Evolutionary conservation across 257 asterid genomes (phyloP).

Genomic region (Petrea volubilis): DNA sequence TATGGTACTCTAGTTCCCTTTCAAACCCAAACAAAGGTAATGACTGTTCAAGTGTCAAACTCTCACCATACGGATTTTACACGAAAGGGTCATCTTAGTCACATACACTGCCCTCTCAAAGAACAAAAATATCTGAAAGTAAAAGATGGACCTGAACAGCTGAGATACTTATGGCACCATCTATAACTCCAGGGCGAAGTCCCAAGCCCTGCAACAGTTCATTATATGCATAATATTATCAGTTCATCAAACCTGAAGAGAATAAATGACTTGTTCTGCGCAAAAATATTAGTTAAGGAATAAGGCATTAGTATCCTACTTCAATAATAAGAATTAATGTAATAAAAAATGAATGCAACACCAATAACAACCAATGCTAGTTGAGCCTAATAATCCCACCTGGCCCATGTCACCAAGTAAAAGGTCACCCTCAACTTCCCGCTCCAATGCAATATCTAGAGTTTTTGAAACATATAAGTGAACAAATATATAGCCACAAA

Average conservation of each 20-base stretch:
- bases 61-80: neutral
- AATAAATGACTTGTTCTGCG: neutral
- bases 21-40: neutral
- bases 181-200: constrained; percentile 84
- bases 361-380: neutral
- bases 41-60: neutral
- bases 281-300: neutral
- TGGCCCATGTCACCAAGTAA: constrained; percentile 94
- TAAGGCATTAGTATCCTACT: neutral
- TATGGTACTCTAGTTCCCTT: neutral
- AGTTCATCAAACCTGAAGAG: neutral
- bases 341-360: neutral
- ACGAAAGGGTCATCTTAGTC: neutral
- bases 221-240: constrained; percentile 5
- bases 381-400: constrained; percentile 35
- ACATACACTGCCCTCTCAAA: neutral
- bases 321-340: neutral
- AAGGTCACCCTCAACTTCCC: constrained; percentile 92
- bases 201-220: constrained; percentile 70
- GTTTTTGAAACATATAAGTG: constrained; percentile 5
- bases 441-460: constrained; percentile 85
- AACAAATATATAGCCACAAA: constrained; percentile 8
- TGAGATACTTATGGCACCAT: constrained; percentile 98
- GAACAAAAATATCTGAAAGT: constrained; percentile 7
- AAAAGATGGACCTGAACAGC: constrained; percentile 86